phyloP scores from a whole-genome alignment of 441 rosid species.

The Pelargonium cotyledonis region DNA sequence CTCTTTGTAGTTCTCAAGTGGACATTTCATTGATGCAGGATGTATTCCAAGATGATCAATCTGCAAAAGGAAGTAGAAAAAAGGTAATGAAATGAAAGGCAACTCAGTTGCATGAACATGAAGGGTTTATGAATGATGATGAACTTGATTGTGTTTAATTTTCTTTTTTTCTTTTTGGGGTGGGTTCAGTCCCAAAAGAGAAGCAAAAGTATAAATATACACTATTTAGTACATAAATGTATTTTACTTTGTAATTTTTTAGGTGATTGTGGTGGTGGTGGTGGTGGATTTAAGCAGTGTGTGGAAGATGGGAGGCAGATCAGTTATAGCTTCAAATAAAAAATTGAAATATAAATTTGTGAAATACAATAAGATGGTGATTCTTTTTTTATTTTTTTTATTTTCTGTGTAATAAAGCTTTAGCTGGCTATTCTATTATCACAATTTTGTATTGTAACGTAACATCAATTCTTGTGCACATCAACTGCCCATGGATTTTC shows the following conservation, averaged over 20 bases:
- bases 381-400: too few relatives aligned
- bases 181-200: slow-evolving; percentile 2
- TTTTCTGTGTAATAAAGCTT: too few relatives aligned
- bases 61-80: not conserved
- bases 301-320: not conserved
- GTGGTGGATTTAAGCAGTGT: not conserved
- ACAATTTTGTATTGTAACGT: too few relatives aligned
- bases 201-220: not conserved
- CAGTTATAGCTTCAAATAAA: not conserved
- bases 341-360: slow-evolving; percentile 1
- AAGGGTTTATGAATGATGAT: not conserved
- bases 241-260: not conserved
- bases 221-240: not conserved
- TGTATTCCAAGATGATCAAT: too few relatives aligned
- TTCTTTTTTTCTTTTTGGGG: not conserved
- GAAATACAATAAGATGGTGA: slow-evolving; percentile 4
- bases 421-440: too few relatives aligned
- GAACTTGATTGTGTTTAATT: not conserved
- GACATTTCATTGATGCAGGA: too few relatives aligned
- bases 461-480: too few relatives aligned
- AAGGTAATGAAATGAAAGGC: not conserved
- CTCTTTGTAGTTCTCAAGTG: too few relatives aligned
- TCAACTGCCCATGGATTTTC: too few relatives aligned
- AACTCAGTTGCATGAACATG: not conserved
- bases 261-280: not conserved